phyloP scores from a whole-genome alignment of 371 early-diverging fungal species.

The Mortierella sp. region DNA sequence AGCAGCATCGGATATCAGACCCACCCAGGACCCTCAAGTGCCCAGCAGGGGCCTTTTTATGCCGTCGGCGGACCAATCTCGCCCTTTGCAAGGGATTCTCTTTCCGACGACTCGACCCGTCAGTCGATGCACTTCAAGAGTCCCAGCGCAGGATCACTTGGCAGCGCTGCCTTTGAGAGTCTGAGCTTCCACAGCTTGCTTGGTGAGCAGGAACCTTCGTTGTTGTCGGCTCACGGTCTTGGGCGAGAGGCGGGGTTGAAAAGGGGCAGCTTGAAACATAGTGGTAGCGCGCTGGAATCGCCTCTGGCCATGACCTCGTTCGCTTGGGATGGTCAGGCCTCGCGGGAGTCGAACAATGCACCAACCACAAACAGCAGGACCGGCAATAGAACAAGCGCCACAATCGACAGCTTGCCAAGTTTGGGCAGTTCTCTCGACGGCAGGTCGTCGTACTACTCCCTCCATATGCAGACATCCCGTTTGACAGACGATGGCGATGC shows the following conservation, averaged over 20 bases:
- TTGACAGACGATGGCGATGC: not conserved
- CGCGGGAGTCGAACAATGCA: not conserved
- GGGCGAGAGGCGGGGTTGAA: constrained; percentile 1
- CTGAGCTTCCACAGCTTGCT: constrained; percentile 14
- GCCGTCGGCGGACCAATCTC: constrained; percentile 2
- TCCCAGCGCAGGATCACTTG: constrained; percentile 34
- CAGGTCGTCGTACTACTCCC: constrained; percentile 4
- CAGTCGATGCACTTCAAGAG: constrained; percentile 37
- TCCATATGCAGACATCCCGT: constrained; percentile 5
- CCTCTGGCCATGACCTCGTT: constrained; percentile 26
- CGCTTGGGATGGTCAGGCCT: constrained; percentile 20
- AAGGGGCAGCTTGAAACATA: constrained; percentile 19
- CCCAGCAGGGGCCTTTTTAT: not conserved
- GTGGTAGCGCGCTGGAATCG: constrained; percentile 24
- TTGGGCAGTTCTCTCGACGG: constrained; percentile 6
- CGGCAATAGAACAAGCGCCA: not conserved
- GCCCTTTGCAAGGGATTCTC: not conserved
- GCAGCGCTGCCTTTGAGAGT: constrained; percentile 10
- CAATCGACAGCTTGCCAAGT: not conserved
- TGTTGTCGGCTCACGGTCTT: constrained; percentile 15
- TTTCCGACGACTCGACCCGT: not conserved
- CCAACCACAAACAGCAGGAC: not conserved
- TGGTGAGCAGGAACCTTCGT: constrained; percentile 14
- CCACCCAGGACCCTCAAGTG: not conserved
- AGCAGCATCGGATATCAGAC: not conserved